A percentile compares a stretch with the other conserved stretches of the same genome.
Evolutionary conservation across 352 stramenopile genomes (phyloP).

Genomic region (Globisporangium emineosum): DNA sequence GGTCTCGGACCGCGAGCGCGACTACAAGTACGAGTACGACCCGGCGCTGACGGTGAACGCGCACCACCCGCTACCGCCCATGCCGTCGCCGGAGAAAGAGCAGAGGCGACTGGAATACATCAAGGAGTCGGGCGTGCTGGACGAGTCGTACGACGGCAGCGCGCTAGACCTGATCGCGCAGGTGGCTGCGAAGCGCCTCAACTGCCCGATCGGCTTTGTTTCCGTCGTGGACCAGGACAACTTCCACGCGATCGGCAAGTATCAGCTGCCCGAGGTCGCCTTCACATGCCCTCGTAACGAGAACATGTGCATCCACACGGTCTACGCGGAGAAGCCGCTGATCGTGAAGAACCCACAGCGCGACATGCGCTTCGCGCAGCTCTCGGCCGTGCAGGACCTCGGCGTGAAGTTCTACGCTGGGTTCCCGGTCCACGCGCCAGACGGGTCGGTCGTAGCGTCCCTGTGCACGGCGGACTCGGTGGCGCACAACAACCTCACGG

Average conservation of each 20-base stretch:
- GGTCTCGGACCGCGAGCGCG: constrained; percentile 18
- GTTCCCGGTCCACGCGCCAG: constrained; percentile 49
- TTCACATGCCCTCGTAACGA: constrained; percentile 39
- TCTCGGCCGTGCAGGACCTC: constrained; percentile 40
- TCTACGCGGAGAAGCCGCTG: constrained; percentile 61
- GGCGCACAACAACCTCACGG: constrained; percentile 57
- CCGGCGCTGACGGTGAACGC: constrained; percentile 27
- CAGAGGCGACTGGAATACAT: constrained; percentile 40
- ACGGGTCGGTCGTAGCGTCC: constrained; percentile 43
- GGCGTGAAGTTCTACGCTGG: constrained; percentile 64
- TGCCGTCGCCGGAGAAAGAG: constrained; percentile 37
- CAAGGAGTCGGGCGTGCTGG: constrained; percentile 39
- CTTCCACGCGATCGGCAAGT: constrained; percentile 49
- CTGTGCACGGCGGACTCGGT: constrained; percentile 39
- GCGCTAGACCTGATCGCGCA: constrained; percentile 55
- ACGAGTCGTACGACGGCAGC: constrained; percentile 36
- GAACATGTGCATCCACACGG: constrained; percentile 51
- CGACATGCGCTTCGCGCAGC: constrained; percentile 59
- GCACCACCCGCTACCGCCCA: constrained; percentile 44
- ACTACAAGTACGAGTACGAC: constrained; percentile 54
- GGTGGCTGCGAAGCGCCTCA: constrained; percentile 46
- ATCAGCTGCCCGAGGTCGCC: constrained; percentile 32
- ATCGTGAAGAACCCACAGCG: constrained; percentile 62
- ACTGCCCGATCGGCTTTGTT: constrained; percentile 57
- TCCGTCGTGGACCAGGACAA: constrained; percentile 49